These are phyloP conservation scores for Mallotus nudiflorus DNA, from an alignment of 345 rosid genomes.

Conservation along the genomic window DNA sequence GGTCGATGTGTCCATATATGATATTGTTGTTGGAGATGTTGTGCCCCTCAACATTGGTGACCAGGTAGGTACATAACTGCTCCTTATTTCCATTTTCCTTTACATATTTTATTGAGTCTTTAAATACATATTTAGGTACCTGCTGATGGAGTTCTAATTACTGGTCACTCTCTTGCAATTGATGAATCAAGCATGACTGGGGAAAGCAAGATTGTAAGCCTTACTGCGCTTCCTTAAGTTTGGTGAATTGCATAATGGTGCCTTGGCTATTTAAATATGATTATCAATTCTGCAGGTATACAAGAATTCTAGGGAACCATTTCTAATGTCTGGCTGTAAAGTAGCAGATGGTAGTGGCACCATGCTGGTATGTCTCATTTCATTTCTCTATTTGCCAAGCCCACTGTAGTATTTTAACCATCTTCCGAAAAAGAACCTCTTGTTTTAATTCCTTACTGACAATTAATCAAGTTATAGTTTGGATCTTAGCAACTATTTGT, in stretches of 20 bases:
- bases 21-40: constrained; percentile 90
- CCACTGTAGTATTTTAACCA: background rate
- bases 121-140: constrained; percentile 60
- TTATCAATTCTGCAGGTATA: constrained; percentile 52
- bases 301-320: constrained; percentile 78
- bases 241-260: constrained; percentile 2
- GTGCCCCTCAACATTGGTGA: constrained; percentile 94
- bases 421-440: background rate
- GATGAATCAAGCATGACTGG: constrained; percentile 99
- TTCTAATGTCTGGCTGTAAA: constrained; percentile 98
- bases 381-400: background rate
- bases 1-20: constrained; percentile 84
- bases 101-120: background rate
- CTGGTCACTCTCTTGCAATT: constrained; percentile 91
- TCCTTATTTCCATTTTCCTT: background rate
- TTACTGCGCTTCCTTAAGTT: constrained; percentile 10
- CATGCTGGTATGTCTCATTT: constrained; percentile 69
- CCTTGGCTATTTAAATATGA: constrained; percentile 24
- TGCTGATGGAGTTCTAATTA: constrained; percentile 89
- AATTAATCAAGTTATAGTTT: background rate
- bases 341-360: constrained; percentile 96
- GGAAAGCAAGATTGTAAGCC: constrained; percentile 88
- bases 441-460: background rate
- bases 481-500: too few relatives aligned
- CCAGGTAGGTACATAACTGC: constrained; percentile 49